Percentiles rank a stretch among this genome's conserved stretches.
These are phyloP conservation scores for Nitzschia sp. DNA, from an alignment of 108 stramenopile species.

Conservation along the genomic window DNA sequence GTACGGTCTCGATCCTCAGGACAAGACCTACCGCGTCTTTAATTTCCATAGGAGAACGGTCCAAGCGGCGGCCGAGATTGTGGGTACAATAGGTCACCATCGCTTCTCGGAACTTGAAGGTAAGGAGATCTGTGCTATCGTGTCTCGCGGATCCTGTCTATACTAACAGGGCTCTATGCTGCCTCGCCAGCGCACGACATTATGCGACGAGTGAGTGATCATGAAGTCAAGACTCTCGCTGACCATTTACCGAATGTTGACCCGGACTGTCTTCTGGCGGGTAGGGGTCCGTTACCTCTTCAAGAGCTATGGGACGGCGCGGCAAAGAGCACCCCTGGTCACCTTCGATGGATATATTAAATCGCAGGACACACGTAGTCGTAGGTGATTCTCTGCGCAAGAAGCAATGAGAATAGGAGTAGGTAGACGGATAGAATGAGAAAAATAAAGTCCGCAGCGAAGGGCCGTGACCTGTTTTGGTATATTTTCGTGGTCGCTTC, in stretches of 20 bases:
- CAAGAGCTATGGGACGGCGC: constrained; percentile 38
- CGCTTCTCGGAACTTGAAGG: constrained; percentile 44
- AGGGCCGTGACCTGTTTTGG: no score
- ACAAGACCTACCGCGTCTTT: constrained; percentile 65
- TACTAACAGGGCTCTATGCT: no score
- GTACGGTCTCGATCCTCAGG: constrained; percentile 55
- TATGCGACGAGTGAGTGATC: constrained; percentile 38
- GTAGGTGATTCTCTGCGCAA: no score
- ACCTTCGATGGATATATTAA: constrained; percentile 8
- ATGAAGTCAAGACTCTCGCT: constrained; percentile 43
- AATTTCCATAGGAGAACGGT: constrained; percentile 80
- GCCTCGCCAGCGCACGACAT: constrained; percentile 29
- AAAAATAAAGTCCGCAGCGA: no score
- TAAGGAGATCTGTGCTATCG: background rate
- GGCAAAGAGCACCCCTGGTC: background rate
- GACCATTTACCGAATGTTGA: constrained; percentile 49
- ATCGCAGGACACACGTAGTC: no score
- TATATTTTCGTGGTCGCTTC: no score
- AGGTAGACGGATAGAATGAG: no score
- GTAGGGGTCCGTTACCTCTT: constrained; percentile 40
- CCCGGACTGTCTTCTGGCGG: constrained; percentile 44
- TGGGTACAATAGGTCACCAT: constrained; percentile 67
- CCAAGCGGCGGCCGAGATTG: constrained; percentile 65
- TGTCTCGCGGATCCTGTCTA: no score
- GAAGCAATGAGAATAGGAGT: no score